Evolutionary conservation across 2,329 filamentous ascomycete species (phyloP), one percentile per base, ranked within the genome.

Genomic region (Hymenoscyphus linearis): DNA sequence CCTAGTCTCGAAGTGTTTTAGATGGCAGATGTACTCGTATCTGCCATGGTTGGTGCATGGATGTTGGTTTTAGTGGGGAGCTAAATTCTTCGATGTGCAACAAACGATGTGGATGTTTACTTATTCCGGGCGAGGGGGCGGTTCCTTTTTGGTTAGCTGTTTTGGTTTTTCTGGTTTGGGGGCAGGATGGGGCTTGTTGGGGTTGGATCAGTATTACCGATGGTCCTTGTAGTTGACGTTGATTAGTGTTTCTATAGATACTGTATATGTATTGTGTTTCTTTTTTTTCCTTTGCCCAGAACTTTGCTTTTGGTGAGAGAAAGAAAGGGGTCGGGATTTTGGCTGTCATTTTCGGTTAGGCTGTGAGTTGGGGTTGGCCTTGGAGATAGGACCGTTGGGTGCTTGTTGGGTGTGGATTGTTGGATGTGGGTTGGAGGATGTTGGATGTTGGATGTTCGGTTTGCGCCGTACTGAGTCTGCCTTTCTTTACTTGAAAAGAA

Each of bases 21-120:
- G 4, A 4, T 4, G 31, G 16, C 2, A 18, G n/a, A 7, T 4
- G n/a, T n/a, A n/a, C n/a, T n/a, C n/a, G n/a, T n/a, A n/a, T 44
- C 12, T 18, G 12, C 5, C 37, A 7, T 44, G 37, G 37, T 44
- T 44, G 37, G 37, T 22, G 37, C 16, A 7, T 18, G 37, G n/a
- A 25, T n/a, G 44, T 7, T n/a, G 18, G 10, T 50, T 50, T 50
- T 50, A 50, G 44, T 50, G 44, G 44, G 60, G 60, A 55, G 60
- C 60, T 61, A 61, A 58, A 58, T 31, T 34, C 25, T 54, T 58
- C 60, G 60, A 61, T 55, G 55, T 61, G 60, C 60, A 61, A 61
- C 60, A 37, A 61, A 53, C 36, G n/a, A 35, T 61, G 35, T 47
- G 35, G 14, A 1, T n/a, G n/a, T 37, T 31, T 31, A 31, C 31